A percentile compares a stretch with the other conserved stretches of the same genome.
Evolutionary conservation across 176 grass and related monocot species (phyloP).

Genomic region (Alloteropsis semialata): DNA sequence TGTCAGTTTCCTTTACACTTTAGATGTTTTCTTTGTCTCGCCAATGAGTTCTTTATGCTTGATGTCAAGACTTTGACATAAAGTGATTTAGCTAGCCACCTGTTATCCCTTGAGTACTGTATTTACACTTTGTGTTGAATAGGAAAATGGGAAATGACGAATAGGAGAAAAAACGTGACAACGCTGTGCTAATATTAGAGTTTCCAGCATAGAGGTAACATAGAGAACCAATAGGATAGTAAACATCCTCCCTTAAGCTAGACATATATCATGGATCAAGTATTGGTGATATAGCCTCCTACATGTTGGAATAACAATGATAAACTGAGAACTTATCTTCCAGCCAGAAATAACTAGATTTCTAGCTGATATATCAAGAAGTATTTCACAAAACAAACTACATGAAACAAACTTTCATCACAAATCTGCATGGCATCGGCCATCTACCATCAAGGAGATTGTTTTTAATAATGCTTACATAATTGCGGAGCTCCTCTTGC

Average conservation of each 20-base stretch:
- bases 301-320: neutral
- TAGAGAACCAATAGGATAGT: neutral
- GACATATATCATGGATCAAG: conserved; percentile 7
- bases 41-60: neutral
- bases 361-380: neutral
- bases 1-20: neutral
- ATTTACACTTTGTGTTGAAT: neutral
- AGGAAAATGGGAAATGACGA: neutral
- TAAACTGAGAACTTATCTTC: neutral
- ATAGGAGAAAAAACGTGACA: neutral
- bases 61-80: neutral
- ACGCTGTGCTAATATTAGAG: conserved; percentile 4
- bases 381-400: neutral
- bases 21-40: conserved; percentile 12
- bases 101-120: neutral
- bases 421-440: conserved; percentile 19
- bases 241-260: conserved; percentile 10
- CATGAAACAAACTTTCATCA: conserved; percentile 10
- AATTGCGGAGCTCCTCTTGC: conserved; percentile 70
- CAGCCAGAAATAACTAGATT: neutral
- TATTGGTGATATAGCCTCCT: neutral
- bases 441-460: conserved; percentile 28
- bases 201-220: conserved; percentile 24
- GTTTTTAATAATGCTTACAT: conserved; percentile 79
- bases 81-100: neutral